Percentiles rank a stretch among this genome's conserved stretches.
These are phyloP conservation scores for Bipolaris victoriae DNA, from an alignment of 2,329 filamentous ascomycete species.

Conservation along the genomic window DNA sequence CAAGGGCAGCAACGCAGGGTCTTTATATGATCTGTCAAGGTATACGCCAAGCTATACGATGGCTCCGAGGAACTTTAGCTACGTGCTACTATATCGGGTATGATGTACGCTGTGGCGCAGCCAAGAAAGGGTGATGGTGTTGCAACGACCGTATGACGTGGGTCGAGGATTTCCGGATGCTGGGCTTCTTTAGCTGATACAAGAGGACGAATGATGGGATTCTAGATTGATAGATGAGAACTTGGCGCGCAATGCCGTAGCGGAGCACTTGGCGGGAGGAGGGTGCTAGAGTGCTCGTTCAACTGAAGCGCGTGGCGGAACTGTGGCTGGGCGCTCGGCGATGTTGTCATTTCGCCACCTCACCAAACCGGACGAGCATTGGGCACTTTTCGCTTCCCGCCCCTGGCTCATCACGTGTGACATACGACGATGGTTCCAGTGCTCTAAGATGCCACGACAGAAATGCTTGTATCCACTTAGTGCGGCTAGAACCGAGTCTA, in stretches of 20 bases:
- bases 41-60: constrained; percentile 15
- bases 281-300: constrained; percentile 1
- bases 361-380: not conserved
- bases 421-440: not conserved
- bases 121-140: constrained; percentile 13
- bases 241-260: constrained; percentile 14
- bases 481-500: not conserved
- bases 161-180: constrained; percentile 1
- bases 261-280: constrained; percentile 17
- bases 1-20: not conserved
- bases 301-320: constrained; percentile 10
- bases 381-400: not conserved
- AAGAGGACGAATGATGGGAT: not conserved
- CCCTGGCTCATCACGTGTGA: not conserved
- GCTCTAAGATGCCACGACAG: no score
- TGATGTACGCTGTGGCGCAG: constrained; percentile 15
- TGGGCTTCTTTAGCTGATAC: constrained; percentile 5
- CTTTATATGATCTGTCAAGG: constrained; percentile 11
- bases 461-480: not conserved
- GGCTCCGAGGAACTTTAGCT: constrained; percentile 7
- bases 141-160: constrained; percentile 26
- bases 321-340: constrained; percentile 24
- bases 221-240: constrained; percentile 17
- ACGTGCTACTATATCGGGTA: constrained; percentile 17
- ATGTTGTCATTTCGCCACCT: constrained; percentile 8